Conservation (phyloP, 805 yeast species). For the Kuraishia cidri region DNA sequence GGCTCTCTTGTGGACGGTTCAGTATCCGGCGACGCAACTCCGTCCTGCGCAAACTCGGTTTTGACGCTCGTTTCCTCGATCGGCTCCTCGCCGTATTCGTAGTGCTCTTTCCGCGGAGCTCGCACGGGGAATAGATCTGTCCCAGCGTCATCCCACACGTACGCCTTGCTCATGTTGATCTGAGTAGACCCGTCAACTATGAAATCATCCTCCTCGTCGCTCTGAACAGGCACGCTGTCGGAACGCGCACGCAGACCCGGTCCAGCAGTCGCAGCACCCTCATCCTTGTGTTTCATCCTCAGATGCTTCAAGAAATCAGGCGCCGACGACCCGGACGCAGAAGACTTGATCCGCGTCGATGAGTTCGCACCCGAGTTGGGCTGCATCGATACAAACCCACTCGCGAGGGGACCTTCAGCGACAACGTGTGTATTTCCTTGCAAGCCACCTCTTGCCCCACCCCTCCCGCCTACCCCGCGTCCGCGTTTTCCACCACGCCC, state of each 20-base stretch:
- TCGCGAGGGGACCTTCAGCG: constrained; percentile 65
- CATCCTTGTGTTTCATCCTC: constrained; percentile 11
- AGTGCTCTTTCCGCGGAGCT: constrained; percentile 45
- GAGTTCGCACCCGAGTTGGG: no score
- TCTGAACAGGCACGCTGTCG: constrained; percentile 25
- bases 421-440: constrained; percentile 25
- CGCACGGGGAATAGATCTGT: constrained; percentile 62
- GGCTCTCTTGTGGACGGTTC: constrained; percentile 13
- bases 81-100: constrained; percentile 21
- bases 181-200: constrained; percentile 26
- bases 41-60: constrained; percentile 17
- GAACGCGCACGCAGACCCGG: constrained; percentile 8
- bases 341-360: no score
- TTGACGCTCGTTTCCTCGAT: constrained; percentile 20
- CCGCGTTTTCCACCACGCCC: constrained; percentile 25
- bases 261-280: constrained; percentile 2
- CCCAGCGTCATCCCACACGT: constrained; percentile 40
- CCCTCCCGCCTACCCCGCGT: constrained; percentile 24
- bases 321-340: constrained; percentile 21
- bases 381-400: constrained; percentile 43
- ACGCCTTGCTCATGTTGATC: constrained; percentile 59
- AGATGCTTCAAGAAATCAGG: constrained; percentile 32
- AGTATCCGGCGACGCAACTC: constrained; percentile 8
- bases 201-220: constrained; percentile 22
- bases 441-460: constrained; percentile 12